Base-by-base conservation (phyloP, 805 yeast genomes). In the Tetrapisispora nanseiensis region DNA sequence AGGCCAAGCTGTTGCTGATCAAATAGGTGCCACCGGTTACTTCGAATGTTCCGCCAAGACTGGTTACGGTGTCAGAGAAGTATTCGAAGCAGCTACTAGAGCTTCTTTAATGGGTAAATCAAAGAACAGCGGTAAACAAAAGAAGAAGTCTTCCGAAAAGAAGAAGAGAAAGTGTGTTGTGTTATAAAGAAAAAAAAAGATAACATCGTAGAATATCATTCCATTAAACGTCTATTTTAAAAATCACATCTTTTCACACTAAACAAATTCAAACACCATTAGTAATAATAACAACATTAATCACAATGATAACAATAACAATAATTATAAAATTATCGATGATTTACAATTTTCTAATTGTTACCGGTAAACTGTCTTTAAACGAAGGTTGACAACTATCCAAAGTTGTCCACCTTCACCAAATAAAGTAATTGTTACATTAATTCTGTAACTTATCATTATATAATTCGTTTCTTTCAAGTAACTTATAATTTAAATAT, bases 1-100 rank as follows among this genome's bases (percentile, higher is more conserved):
- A 66, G 95, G 95, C 55, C 82, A 82, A 66, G 74, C 78, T 43
- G 92, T 85, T 51, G 95, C 95, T 48, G 83, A 82, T 54, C 83
- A 82, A 70, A 86, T 86, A 57, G 94, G 92, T 55, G 95, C 95
- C 46, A 68, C 79, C 50, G 77, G 80, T 62, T 86, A 86, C 65
- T 74, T 84, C 58, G 96, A 86, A 71, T 86, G 96, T 73, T 86
- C 95, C 40, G 95, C 95, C 29, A 83, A 82, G 69, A 79, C 86
- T 52, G 87, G 87, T 59, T 82, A 80, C 65, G 95, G 95, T 68
- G 96, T 86, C 46, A 80, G 86, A 64, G 95, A 86, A 64, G 95
- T 87, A 45, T 86, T 86, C 61, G 94, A 85, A 69, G 79, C 84
- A 52, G 95, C 96, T 27, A 86, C 95, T 20, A 76, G 95, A 64